Conservation (phyloP, 1,139 yeast species). For the Scheffersomyces titani region DNA sequence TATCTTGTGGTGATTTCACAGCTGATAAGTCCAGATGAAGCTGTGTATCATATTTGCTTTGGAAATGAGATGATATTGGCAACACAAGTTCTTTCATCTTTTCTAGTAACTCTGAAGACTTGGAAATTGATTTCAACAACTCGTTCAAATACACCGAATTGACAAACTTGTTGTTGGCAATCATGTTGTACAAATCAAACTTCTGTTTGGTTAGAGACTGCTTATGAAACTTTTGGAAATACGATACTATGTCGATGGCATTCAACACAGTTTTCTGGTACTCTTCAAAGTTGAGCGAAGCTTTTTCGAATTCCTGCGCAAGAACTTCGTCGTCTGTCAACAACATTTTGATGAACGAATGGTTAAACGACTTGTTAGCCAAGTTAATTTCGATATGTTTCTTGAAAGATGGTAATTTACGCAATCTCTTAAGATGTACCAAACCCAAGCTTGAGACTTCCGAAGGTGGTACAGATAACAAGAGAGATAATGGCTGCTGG, state of each 20-base stretch:
- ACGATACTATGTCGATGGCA: constrained; percentile 24
- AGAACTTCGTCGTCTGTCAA: constrained; percentile 21
- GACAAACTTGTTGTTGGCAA: constrained; percentile 17
- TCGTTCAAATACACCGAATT: constrained; percentile 14
- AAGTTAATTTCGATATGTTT: constrained; percentile 27
- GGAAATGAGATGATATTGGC: not conserved
- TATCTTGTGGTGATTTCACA: not conserved
- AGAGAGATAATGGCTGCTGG: constrained; percentile 62
- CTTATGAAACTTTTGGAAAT: constrained; percentile 11
- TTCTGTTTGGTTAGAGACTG: constrained; percentile 15
- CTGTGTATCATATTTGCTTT: not conserved
- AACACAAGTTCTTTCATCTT: not conserved
- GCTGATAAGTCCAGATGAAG: not conserved
- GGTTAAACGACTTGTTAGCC: constrained; percentile 4
- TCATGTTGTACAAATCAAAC: constrained; percentile 34
- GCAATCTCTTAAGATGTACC: constrained; percentile 22
- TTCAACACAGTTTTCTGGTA: constrained; percentile 27
- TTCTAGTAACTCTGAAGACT: not conserved
- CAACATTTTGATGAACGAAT: constrained; percentile 14
- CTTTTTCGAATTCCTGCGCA: constrained; percentile 16
- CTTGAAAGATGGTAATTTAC: constrained; percentile 42
- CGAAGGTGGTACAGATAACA: constrained; percentile 10
- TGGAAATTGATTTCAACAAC: constrained; percentile 1
- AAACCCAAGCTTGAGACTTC: not conserved
- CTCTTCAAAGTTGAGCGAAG: constrained; percentile 18